Evolutionary conservation across 2,329 filamentous ascomycete species (phyloP), one percentile per base, ranked within the genome.

Genomic region (Sarocladium strictum): DNA sequence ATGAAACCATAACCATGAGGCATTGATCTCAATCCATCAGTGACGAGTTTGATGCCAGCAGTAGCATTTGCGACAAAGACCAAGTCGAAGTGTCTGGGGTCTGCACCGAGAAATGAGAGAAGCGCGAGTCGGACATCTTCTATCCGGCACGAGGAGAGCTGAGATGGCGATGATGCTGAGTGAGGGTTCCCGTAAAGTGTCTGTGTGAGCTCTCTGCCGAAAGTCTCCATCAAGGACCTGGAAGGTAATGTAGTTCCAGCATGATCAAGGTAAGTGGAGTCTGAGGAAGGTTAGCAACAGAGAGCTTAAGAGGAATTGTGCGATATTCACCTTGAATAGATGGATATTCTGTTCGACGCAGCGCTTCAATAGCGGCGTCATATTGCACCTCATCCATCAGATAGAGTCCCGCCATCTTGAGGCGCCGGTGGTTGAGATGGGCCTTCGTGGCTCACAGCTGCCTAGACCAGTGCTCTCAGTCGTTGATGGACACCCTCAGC

Each of bases 61-160:
- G 93, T 97, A 19, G 93, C 89, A 69, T 97, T 97, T 33, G 90
- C 85, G 24, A 95, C 90, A 66, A 97, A 97, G 1, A 97, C 83
- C 2, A 97, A 71, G 62, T 97, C 92, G 61, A 94, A 97, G 1
- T 89, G 77, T 10, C 84, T 78, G 2, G 92, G 89, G 59, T 91
- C 84, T 2, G 91, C 92, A 41, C 86, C 85, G 71, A 97, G 91
- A 63, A 95, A 90, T 2, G 76, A 76, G 29, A 97, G 73, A 2
- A 89, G 76, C 14, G 83, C 78, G 33, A 90, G 70, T 9, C 93
- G 83, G 27, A 87, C 76, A 67, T 92, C 83, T 59, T 96, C 91
- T 55, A 96, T 83, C 5, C 86, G 79, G 1, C 80, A 77, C 0
- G 88, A 87, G 0, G 89, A 86, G 29, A 85, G 76, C 64, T 94